These are phyloP conservation scores for Pseudogymnoascus sp. DNA, from an alignment of 2,329 filamentous ascomycete genomes.

Conservation along the genomic window DNA sequence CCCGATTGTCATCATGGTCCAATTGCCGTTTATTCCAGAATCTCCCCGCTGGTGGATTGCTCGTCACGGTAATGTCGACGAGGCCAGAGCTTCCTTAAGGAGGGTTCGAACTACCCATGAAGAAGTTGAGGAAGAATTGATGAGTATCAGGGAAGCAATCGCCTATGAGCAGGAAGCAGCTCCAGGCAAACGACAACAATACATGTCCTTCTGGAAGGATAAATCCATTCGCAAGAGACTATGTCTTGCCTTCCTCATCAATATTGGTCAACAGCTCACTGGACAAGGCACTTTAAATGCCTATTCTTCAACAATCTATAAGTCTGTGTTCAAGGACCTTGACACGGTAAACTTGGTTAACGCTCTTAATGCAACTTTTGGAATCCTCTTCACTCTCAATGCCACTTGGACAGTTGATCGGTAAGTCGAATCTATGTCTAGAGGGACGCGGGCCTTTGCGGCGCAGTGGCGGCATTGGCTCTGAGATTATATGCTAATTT, in stretches of 20 bases:
- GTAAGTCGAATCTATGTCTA: constrained; percentile 30
- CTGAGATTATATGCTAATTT: neutral
- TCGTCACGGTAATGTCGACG: constrained; percentile 40
- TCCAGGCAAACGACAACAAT: constrained; percentile 42
- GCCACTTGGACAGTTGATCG: constrained; percentile 63
- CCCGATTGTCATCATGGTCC: constrained; percentile 38
- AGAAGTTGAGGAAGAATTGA: constrained; percentile 57
- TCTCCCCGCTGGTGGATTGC: constrained; percentile 6
- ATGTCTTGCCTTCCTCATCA: constrained; percentile 53
- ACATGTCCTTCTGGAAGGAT: constrained; percentile 60
- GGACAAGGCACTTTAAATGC: constrained; percentile 63
- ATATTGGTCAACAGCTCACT: constrained; percentile 61
- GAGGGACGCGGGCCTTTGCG: neutral
- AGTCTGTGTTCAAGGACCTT: constrained; percentile 52
- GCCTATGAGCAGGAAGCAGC: constrained; percentile 64
- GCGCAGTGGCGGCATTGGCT: neutral
- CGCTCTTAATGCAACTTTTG: constrained; percentile 61
- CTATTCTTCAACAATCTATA: constrained; percentile 62
- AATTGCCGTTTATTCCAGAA: constrained; percentile 6
- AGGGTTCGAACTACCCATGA: constrained; percentile 55
- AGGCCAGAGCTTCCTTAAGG: constrained; percentile 46
- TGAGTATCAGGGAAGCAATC: constrained; percentile 55
- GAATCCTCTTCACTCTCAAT: constrained; percentile 62
- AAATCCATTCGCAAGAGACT: constrained; percentile 58
- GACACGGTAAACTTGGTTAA: constrained; percentile 61